These are phyloP conservation scores for Metarhizium rileyi DNA, from an alignment of 2,329 filamentous ascomycete species.

Conservation along the genomic window DNA sequence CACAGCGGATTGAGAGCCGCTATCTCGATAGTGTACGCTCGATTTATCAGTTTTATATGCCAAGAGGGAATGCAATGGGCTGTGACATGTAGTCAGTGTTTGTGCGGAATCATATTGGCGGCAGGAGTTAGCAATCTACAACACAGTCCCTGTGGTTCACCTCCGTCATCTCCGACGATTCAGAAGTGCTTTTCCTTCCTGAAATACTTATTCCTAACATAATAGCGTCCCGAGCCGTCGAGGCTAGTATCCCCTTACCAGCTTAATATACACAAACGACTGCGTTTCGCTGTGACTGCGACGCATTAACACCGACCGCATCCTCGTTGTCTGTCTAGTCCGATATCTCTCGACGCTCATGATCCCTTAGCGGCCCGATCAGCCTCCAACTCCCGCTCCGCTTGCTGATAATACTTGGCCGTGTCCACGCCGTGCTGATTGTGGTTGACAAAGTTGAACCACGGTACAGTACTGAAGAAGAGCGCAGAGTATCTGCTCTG, in stretches of 20 bases:
- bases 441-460: conserved; percentile 99
- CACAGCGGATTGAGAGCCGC: too few species aligned
- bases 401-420: conserved; percentile 95
- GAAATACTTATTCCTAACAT: neutral
- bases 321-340: neutral
- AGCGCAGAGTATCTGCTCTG: conserved; percentile 88
- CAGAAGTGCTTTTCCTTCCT: too few species aligned
- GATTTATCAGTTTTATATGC: too few species aligned
- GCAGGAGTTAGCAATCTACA: too few species aligned
- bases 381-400: conserved; percentile 84
- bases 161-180: too few species aligned
- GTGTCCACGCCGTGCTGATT: conserved; percentile 93
- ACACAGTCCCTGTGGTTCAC: too few species aligned
- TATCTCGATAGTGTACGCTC: too few species aligned
- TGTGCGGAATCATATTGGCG: too few species aligned
- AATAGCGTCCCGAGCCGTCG: conserved; percentile 7
- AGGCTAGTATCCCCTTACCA: conserved; percentile 11
- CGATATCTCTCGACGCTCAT: neutral
- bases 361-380: conserved; percentile 34
- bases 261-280: conserved; percentile 17
- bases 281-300: neutral
- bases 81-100: too few species aligned
- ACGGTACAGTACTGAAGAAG: conserved; percentile 77
- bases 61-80: too few species aligned
- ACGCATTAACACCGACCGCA: neutral